Evolutionary conservation across 2,329 filamentous ascomycete species (phyloP).

Genomic region (Lachnellula hyalina): DNA sequence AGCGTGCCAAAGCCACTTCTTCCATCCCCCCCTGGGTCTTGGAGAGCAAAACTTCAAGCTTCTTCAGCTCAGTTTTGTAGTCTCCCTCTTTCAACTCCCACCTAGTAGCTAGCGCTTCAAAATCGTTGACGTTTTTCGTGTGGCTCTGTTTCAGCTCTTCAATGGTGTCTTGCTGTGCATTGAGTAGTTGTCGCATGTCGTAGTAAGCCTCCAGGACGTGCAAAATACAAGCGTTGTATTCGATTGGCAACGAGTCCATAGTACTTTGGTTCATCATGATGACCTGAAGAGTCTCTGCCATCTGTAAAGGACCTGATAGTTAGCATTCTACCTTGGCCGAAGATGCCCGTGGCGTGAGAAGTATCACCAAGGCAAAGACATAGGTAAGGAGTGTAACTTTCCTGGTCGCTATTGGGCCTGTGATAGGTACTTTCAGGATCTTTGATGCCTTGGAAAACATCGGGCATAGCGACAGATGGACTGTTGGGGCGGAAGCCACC

Average conservation of each 20-base stretch:
- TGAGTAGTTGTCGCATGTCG: slow-evolving; percentile 18
- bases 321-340: not conserved
- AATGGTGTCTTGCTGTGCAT: slow-evolving; percentile 18
- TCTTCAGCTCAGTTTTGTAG: slow-evolving; percentile 29
- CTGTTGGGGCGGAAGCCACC: slow-evolving; percentile 15
- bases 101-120: slow-evolving; percentile 21
- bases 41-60: slow-evolving; percentile 28
- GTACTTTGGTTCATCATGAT: slow-evolving; percentile 30
- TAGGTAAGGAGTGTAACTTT: not conserved
- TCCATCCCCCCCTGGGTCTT: slow-evolving; percentile 29
- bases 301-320: not conserved
- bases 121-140: slow-evolving; percentile 25
- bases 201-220: slow-evolving; percentile 30
- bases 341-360: not conserved
- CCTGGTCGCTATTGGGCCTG: slow-evolving; percentile 27
- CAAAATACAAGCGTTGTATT: slow-evolving; percentile 30
- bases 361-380: not conserved
- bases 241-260: slow-evolving; percentile 22
- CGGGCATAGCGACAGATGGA: slow-evolving; percentile 8
- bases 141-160: slow-evolving; percentile 23
- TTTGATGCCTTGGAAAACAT: slow-evolving; percentile 19
- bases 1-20: slow-evolving; percentile 25
- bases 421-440: slow-evolving; percentile 25
- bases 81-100: slow-evolving; percentile 28
- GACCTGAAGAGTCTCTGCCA: slow-evolving; percentile 29